Conservation (phyloP, 305 asterid species). For the Fraxinus sp. region DNA sequence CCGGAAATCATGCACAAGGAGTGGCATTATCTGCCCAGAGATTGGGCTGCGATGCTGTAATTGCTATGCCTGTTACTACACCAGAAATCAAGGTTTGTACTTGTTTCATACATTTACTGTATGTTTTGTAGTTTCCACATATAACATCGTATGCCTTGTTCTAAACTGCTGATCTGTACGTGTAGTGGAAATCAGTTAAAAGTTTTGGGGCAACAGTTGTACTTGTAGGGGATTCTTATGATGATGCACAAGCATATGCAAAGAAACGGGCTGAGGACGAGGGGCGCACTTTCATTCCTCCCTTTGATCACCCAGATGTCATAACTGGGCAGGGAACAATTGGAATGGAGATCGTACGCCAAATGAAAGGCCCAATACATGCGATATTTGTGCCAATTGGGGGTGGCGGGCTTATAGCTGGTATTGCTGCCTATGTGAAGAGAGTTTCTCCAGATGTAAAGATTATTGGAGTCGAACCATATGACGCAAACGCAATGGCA, state of each 20-base stretch:
- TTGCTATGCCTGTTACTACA: constrained; percentile 92
- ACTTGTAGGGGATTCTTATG: constrained; percentile 81
- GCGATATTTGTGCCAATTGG: constrained; percentile 95
- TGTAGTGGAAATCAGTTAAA: constrained; percentile 83
- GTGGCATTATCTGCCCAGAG: constrained; percentile 80
- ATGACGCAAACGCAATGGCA: constrained; percentile 94
- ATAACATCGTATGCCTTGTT: background rate
- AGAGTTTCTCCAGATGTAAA: constrained; percentile 85
- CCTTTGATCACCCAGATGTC: constrained; percentile 93
- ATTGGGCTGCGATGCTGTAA: constrained; percentile 77
- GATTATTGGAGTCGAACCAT: constrained; percentile 90
- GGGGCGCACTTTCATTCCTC: constrained; percentile 78
- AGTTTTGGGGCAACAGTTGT: constrained; percentile 84
- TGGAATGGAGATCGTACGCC: constrained; percentile 91
- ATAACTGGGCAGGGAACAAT: constrained; percentile 91
- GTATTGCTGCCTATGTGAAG: constrained; percentile 89
- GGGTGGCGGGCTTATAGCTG: constrained; percentile 95
- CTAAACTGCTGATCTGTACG: constrained; percentile 21
- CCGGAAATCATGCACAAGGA: constrained; percentile 98
- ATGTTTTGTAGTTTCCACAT: background rate
- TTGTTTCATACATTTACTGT: background rate
- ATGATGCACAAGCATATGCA: constrained; percentile 89
- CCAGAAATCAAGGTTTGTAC: constrained; percentile 78
- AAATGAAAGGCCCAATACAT: constrained; percentile 57
- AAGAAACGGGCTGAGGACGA: constrained; percentile 66